Evolutionary conservation across 1,139 yeast species (phyloP), one percentile per base, ranked within the genome.

Genomic region (Saccharomyces pastorianus): DNA sequence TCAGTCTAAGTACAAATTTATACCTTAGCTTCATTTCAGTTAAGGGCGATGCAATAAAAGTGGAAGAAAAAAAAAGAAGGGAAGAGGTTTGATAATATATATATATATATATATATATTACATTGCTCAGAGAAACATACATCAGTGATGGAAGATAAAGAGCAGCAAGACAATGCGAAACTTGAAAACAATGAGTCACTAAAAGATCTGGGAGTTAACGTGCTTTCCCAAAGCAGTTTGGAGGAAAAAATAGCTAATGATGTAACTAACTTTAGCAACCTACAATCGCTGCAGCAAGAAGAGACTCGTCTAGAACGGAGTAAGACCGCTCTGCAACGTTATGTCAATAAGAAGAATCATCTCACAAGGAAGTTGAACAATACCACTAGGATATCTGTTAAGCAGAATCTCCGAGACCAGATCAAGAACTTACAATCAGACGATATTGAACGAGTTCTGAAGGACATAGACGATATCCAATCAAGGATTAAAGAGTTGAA

Each of bases 191-290:
- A 14, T 31, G 20, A 17, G 44, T 48, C 46, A 13, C 23, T 28
- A 38, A 41, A 28, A 9, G 29, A 34, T 69, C 71, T 78, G 51
- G 80, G 80, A 4, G 76, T 79, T 46, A 75, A 74, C 62, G 73
- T 86, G 5, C 81, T 88, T 57, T 90, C 87, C 61, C 97, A 91
- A 67, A 83, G 79, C 55, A 83, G 83, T 25, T 72, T 91, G 17
- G 98, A 89, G 64, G 74, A 81, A 50, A 74, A 80, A 56, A 85
- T 91, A 46, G 89, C 90, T 14, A 75, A 75, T 50, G 75, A 80
- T 70, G 97, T 96, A 1, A 83, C 83, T 59, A 75, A 75, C 52
- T 82, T 80, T 4, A 76, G 89, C 55, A 72, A 78, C 1, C 71
- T 77, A 49, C 82, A 84, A 55, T 91, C 88, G 55, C 71, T 80